Conservation (phyloP, 2,329 filamentous ascomycete genomes). For the Thermomyces lanuginosus region DNA sequence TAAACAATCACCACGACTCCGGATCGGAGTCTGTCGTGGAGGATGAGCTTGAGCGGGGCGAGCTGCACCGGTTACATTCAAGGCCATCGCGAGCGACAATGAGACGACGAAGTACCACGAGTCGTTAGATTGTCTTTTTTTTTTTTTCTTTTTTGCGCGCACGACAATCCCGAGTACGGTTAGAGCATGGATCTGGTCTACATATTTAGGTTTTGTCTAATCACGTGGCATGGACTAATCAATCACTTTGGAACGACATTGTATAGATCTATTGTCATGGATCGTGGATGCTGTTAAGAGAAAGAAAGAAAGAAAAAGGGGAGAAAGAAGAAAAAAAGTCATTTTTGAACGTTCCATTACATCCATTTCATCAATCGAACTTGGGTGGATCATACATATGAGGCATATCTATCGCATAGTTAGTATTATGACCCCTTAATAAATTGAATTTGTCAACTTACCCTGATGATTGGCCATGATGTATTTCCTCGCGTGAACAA, state of each 20-base stretch:
- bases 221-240: too few relatives aligned
- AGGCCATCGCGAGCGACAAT: constrained; percentile 5
- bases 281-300: too few relatives aligned
- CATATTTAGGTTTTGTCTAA: too few relatives aligned
- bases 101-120: constrained; percentile 4
- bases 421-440: not conserved
- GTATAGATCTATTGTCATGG: too few relatives aligned
- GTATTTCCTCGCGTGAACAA: constrained; percentile 36
- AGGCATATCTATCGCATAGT: not conserved
- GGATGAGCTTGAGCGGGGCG: constrained; percentile 27
- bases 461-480: constrained; percentile 39
- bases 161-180: too few relatives aligned
- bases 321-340: too few relatives aligned
- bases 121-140: not conserved
- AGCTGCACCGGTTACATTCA: constrained; percentile 18
- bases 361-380: constrained; percentile 14
- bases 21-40: constrained; percentile 18
- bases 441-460: constrained; percentile 24
- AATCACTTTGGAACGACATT: too few relatives aligned
- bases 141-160: not conserved
- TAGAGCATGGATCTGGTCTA: too few relatives aligned
- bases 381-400: constrained; percentile 34
- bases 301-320: too few relatives aligned
- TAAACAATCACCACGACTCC: constrained; percentile 4
- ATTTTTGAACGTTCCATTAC: too few relatives aligned